These are phyloP conservation scores for Heimioporus sp. DNA, from an alignment of 768 basidiomycete species.

Conservation along the genomic window DNA sequence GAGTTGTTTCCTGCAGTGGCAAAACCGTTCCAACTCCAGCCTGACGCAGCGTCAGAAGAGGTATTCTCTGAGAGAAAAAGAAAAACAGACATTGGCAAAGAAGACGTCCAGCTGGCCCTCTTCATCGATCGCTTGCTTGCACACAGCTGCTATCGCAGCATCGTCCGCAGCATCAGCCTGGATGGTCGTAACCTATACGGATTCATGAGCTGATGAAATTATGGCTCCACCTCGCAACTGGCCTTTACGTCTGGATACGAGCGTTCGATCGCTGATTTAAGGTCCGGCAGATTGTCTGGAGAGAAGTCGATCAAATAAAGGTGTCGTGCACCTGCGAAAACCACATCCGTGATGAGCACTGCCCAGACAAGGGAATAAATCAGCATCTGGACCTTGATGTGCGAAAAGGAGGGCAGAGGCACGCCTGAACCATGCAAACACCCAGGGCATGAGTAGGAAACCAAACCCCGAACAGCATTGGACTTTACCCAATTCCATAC, in stretches of 20 bases:
- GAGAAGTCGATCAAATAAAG: conserved; percentile 78
- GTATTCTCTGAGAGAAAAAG: not conserved
- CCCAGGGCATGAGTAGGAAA: conserved; percentile 8
- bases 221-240: not conserved
- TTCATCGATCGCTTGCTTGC: conserved; percentile 71
- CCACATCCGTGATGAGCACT: conserved; percentile 1
- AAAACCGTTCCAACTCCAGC: conserved; percentile 58
- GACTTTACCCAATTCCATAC: conserved; percentile 79
- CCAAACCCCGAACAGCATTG: conserved; percentile 5
- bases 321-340: conserved; percentile 61
- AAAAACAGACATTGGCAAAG: conserved; percentile 79
- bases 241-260: conserved; percentile 82
- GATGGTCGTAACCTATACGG: conserved; percentile 67
- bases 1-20: conserved; percentile 50
- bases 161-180: conserved; percentile 87
- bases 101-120: conserved; percentile 90
- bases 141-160: conserved; percentile 59
- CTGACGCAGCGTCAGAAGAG: conserved; percentile 34
- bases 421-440: conserved; percentile 44
- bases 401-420: conserved; percentile 73
- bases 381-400: conserved; percentile 59
- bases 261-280: conserved; percentile 65
- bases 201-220: conserved; percentile 9
- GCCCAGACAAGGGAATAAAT: not conserved
- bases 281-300: conserved; percentile 60